Evolutionary conservation across 2,329 filamentous ascomycete species (phyloP).

Genomic region (Dactylonectria estremocensis): DNA sequence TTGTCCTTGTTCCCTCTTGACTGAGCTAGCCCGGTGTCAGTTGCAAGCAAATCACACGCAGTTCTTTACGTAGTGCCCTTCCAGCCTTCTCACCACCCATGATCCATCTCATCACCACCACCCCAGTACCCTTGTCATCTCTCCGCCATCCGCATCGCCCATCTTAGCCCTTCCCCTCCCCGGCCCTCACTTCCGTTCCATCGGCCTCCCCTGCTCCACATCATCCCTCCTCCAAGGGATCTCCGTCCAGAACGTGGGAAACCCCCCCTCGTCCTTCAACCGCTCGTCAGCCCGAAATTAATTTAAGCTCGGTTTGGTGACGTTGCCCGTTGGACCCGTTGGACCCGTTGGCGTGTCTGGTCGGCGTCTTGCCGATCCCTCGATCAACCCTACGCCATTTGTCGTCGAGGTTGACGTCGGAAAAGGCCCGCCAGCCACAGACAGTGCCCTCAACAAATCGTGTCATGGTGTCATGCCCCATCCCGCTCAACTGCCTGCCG

Average conservation of each 20-base stretch:
- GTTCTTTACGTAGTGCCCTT: background rate
- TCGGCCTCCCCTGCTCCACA: background rate
- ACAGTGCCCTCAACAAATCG: background rate
- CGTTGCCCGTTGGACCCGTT: background rate
- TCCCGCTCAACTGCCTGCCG: background rate
- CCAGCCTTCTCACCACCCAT: background rate
- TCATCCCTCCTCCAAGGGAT: slow-evolving; percentile 20
- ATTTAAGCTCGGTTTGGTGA: slow-evolving; percentile 19
- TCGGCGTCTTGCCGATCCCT: slow-evolving; percentile 1
- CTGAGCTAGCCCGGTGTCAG: background rate
- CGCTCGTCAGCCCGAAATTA: slow-evolving; percentile 11
- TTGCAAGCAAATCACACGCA: background rate
- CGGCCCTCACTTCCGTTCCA: background rate
- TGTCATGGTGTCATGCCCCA: background rate
- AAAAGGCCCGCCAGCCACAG: background rate
- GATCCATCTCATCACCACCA: background rate
- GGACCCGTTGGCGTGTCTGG: background rate
- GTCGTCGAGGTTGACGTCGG: background rate
- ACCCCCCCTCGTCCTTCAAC: slow-evolving; percentile 27
- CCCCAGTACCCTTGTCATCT: background rate
- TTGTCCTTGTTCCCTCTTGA: background rate
- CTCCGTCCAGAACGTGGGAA: slow-evolving; percentile 37
- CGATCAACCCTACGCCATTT: background rate
- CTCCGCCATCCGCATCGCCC: background rate
- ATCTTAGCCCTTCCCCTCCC: background rate